Conservation (phyloP, 768 basidiomycete species). For the Podaxis sp. region DNA sequence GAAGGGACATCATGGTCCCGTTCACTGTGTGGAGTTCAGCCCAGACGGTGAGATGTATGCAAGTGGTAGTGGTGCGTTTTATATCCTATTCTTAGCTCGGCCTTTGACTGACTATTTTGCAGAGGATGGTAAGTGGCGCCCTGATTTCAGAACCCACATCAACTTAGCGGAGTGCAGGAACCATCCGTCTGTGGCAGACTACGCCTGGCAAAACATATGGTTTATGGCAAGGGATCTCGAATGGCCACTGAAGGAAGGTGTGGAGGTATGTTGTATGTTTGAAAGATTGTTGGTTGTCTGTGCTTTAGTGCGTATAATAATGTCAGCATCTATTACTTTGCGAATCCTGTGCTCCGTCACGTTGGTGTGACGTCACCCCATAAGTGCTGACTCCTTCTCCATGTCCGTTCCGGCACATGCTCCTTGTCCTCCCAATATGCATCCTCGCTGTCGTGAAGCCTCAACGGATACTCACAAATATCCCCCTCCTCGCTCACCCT, state of each 20-base stretch:
- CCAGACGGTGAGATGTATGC: slow-evolving; percentile 98
- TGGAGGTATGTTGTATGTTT: slow-evolving; percentile 10
- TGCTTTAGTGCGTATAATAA: slow-evolving; percentile 18
- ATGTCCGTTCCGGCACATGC: slow-evolving; percentile 1
- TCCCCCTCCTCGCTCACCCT: slow-evolving; percentile 28
- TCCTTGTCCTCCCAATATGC: slow-evolving; percentile 6
- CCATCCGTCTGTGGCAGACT: slow-evolving; percentile 97
- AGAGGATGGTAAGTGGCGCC: slow-evolving; percentile 70
- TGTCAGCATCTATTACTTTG: slow-evolving; percentile 16
- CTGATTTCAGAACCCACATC: not conserved
- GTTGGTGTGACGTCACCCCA: slow-evolving; percentile 1
- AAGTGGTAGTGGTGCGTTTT: slow-evolving; percentile 84
- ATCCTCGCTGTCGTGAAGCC: not conserved
- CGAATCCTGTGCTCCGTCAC: slow-evolving; percentile 9
- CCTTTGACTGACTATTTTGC: slow-evolving; percentile 17
- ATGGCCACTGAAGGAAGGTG: not conserved
- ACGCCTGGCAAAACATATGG: slow-evolving; percentile 91
- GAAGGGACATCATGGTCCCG: slow-evolving; percentile 97
- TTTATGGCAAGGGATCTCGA: slow-evolving; percentile 67
- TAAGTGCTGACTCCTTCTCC: slow-evolving; percentile 14
- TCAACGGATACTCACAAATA: not conserved
- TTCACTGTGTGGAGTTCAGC: slow-evolving; percentile 90
- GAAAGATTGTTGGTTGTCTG: slow-evolving; percentile 1
- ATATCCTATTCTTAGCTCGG: slow-evolving; percentile 11
- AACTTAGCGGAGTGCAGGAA: slow-evolving; percentile 47